Base-by-base conservation (phyloP, 306 rosid genomes). In the Rosa chinensis region DNA sequence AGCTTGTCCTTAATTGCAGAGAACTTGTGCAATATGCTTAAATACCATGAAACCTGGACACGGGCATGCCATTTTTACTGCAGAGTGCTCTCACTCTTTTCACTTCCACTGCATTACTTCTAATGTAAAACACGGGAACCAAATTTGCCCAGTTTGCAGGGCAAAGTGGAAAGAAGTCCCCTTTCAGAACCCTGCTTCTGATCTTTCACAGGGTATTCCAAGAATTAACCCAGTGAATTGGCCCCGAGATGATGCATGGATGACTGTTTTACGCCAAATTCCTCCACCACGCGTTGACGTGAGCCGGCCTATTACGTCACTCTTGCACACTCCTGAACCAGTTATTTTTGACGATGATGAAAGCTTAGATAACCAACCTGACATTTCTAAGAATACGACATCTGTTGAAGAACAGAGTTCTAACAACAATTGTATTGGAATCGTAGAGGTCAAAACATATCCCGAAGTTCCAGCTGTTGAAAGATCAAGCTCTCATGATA, bases 151-250 rank as follows among this genome's bases (percentile, higher is more conserved):
- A 9, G 88, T 95, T 37, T 95, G 99, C 90, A 83, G 98, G 76
- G 94, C 97, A 37, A 89, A 91, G 71, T 95, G 99, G 99, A 95
- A 91, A 86, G 98, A 95, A 83, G 87, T 95, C 50, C 99, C 99
- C 74, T 89, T 90, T 73, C 96, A 85, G 82, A 90, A 67, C 71
- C 80, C 87, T 39, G 43, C 84, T 76, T 86, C 97, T 44, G 88
- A 81, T 82, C 79, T 80, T 53, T 67, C 93, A 44, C 77, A 42
- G 52, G 89, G 85, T 45, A 77, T 61, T 28, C 55, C 92, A 61
- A 86, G 88, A 81, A 82, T 79, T 72, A 90, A 77, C 80, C 82
- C 86, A 14, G 85, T 66, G 43, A 72, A 73, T 59, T 88, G 76
- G 77, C 80, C 90, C 23, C 88, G 75, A 78, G 87, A 83, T 70